Evolutionary conservation across 768 basidiomycete genomes (phyloP), one percentile per base, ranked within the genome.

Genomic region (Pilatotrama ljubarskyi): DNA sequence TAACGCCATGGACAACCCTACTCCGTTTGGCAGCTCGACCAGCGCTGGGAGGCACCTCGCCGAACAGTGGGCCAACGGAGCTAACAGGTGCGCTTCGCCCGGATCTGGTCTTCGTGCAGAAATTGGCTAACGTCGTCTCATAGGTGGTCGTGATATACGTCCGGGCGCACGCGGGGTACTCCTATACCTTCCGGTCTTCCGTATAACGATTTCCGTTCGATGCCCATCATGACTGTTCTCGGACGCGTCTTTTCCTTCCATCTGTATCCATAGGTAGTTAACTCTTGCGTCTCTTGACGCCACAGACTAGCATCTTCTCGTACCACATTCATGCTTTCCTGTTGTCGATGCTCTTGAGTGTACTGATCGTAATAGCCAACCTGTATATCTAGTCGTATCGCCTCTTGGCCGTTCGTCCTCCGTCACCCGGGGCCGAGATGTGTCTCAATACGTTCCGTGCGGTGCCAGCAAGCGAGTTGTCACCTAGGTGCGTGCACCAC

Each of bases 1-100:
- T 13, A 41, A 44, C 26, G n/a, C 13, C 20, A 13, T 47, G 11
- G 47, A 38, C n/a, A 48, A 50, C 46, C 24, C 40, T 15, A 11
- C 25, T 26, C 18, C 32, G 13, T 52, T 35, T 15, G 25, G 35
- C 48, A 38, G 47, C n/a, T 53, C 59, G n/a, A n/a, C 52, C 24
- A 48, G 24, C 32, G 43, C 55, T 13, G 38, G 36, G 20, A 20
- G 38, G 26, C 60, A 46, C 42, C 38, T 55, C 36, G 36, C 54
- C 8, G 49, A 48, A n/a, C 49, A 56, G 50, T 61, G 60, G 60
- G 41, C n/a, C 2, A 43, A 55, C 20, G 50, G 60, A 15, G 44
- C 49, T 3, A 41, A 55, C 5, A 40, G 54, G 60, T 56, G 41
- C 35, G 54, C 7, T n/a, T 17, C 22, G 37, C 38, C 22, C 14